These are phyloP conservation scores for Diatrype stigma DNA, from an alignment of 2,329 filamentous ascomycete genomes.

Conservation along the genomic window DNA sequence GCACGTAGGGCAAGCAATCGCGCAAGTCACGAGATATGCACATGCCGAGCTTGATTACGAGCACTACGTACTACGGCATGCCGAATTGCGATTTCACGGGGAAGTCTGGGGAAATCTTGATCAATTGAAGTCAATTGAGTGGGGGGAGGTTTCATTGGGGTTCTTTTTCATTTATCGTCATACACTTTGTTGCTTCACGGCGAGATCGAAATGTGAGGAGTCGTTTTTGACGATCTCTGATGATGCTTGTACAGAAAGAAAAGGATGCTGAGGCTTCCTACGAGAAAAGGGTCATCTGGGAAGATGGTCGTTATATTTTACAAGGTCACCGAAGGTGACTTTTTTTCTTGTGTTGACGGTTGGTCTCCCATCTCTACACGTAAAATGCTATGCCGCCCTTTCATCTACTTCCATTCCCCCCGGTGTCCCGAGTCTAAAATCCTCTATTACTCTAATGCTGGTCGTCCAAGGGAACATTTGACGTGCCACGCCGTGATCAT, in stretches of 20 bases:
- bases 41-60: too few relatives aligned
- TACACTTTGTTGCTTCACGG: neutral
- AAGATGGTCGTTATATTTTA: slow-evolving; percentile 20
- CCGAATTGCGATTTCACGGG: neutral
- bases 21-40: neutral
- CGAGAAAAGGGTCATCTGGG: slow-evolving; percentile 4
- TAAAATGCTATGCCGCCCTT: slow-evolving; percentile 25
- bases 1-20: too few relatives aligned
- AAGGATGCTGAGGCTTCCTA: neutral
- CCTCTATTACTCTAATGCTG: slow-evolving; percentile 33
- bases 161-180: neutral
- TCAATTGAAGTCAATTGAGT: slow-evolving; percentile 11
- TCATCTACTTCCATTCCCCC: slow-evolving; percentile 18
- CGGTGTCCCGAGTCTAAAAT: slow-evolving; percentile 23
- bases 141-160: neutral
- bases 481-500: slow-evolving; percentile 14
- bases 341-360: slow-evolving; percentile 8
- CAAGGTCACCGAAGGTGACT: slow-evolving; percentile 11
- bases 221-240: slow-evolving; percentile 3
- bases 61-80: neutral
- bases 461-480: slow-evolving; percentile 26
- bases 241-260: neutral
- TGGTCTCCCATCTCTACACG: slow-evolving; percentile 27
- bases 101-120: slow-evolving; percentile 1
- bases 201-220: neutral